A percentile compares a stretch with the other conserved stretches of the same genome.
phyloP scores from a whole-genome alignment of 352 stramenopile genomes.

The Pythium utonaiense region DNA sequence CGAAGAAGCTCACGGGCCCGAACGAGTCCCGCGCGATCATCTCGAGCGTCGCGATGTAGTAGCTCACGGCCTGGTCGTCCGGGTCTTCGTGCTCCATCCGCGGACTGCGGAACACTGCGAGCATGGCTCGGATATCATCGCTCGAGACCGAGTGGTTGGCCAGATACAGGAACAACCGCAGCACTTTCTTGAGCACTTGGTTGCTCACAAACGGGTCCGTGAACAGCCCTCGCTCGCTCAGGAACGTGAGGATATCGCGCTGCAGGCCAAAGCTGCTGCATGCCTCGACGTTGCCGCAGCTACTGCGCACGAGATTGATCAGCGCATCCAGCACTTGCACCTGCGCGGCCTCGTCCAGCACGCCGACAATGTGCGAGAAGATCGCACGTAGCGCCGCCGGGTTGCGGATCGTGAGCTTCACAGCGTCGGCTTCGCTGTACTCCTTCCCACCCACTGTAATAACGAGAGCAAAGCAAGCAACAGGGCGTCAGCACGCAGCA shows the following conservation, averaged over 20 bases:
- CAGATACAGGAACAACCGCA: constrained; percentile 74
- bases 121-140: constrained; percentile 80
- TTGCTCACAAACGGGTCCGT: constrained; percentile 50
- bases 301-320: constrained; percentile 74
- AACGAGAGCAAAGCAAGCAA: neutral
- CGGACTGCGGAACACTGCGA: constrained; percentile 68
- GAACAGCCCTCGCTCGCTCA: constrained; percentile 68
- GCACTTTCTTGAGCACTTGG: constrained; percentile 71
- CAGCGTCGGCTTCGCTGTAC: constrained; percentile 54
- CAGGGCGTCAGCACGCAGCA: too few species aligned
- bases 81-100: constrained; percentile 66
- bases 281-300: constrained; percentile 71
- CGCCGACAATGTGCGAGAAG: constrained; percentile 63
- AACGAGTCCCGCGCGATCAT: constrained; percentile 85
- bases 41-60: constrained; percentile 78
- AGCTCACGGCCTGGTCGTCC: constrained; percentile 68
- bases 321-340: constrained; percentile 62
- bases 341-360: constrained; percentile 64
- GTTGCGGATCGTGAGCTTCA: constrained; percentile 62
- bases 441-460: constrained; percentile 56
- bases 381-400: constrained; percentile 53
- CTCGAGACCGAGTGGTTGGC: constrained; percentile 74
- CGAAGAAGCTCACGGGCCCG: constrained; percentile 77
- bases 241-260: constrained; percentile 65
- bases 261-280: constrained; percentile 69